Evolutionary conservation across 2,329 filamentous ascomycete genomes (phyloP).

Genomic region (Sarocladium oryzae): DNA sequence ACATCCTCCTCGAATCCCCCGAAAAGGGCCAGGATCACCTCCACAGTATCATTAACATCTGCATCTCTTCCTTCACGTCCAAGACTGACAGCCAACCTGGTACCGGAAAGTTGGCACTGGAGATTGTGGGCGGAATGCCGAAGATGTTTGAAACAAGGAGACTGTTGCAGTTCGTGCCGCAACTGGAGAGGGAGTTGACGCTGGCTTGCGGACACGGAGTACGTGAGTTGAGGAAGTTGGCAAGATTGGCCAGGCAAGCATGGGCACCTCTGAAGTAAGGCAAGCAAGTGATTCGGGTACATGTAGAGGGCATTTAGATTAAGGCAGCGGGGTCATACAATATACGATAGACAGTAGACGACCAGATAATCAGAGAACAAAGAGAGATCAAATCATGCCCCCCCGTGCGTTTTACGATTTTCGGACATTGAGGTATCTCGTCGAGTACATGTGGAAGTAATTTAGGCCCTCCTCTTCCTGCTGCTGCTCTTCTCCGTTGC

Average conservation of each 20-base stretch:
- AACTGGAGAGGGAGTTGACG: constrained; percentile 40
- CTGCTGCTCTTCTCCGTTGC: constrained; percentile 30
- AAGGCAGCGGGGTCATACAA: too few species aligned
- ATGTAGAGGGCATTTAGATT: too few species aligned
- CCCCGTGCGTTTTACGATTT: too few species aligned
- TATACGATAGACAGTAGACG: too few species aligned
- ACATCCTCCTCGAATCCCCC: constrained; percentile 39
- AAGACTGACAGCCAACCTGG: constrained; percentile 18
- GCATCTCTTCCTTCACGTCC: constrained; percentile 31
- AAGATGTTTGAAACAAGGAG: constrained; percentile 40
- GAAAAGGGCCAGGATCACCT: constrained; percentile 41
- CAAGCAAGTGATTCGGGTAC: background rate
- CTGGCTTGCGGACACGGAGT: constrained; percentile 47
- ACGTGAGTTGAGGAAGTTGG: constrained; percentile 44
- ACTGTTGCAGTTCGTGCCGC: constrained; percentile 36
- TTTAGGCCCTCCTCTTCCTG: constrained; percentile 40
- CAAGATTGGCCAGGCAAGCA: constrained; percentile 40
- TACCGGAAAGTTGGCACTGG: constrained; percentile 41
- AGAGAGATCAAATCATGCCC: background rate
- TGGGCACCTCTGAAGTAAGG: constrained; percentile 37
- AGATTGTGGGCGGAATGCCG: constrained; percentile 42
- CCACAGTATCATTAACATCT: constrained; percentile 40
- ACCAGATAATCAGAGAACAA: too few species aligned
- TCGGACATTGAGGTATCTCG: too few species aligned
- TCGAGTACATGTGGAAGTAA: too few species aligned